These are phyloP conservation scores for Cronartium quercuum DNA, from an alignment of 1,284 basidiomycete species.

Conservation along the genomic window DNA sequence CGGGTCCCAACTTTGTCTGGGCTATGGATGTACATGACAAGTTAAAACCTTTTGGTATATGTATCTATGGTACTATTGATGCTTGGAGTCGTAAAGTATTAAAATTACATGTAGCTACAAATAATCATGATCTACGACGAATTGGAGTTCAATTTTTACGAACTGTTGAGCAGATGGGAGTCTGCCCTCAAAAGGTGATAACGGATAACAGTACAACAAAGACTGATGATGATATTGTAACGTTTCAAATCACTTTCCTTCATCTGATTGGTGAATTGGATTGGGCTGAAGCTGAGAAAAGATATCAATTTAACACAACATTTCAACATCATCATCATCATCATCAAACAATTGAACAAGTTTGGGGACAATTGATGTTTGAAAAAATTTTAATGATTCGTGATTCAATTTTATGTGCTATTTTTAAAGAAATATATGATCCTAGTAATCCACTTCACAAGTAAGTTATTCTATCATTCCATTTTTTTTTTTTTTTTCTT, in stretches of 20 bases:
- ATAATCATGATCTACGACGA: background rate
- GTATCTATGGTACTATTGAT: slow-evolving; percentile 7
- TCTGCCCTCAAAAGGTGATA: background rate
- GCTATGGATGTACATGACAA: background rate
- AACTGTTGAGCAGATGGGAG: slow-evolving; percentile 2
- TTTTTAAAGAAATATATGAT: background rate
- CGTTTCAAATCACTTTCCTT: background rate
- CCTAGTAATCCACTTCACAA: background rate
- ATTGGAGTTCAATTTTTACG: background rate
- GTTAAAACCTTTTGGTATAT: background rate
- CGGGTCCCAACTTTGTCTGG: background rate
- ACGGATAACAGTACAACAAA: background rate
- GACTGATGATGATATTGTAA: background rate
- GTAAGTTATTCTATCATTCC: background rate
- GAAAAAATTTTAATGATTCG: background rate
- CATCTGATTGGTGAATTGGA: background rate
- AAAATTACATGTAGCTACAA: background rate
- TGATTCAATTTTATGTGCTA: background rate
- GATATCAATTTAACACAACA: slow-evolving; percentile 9
- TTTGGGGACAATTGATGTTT: slow-evolving; percentile 2
- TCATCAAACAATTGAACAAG: slow-evolving; percentile 5
- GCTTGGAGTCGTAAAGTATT: background rate
- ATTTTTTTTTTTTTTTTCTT: background rate
- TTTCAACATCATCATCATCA: background rate
- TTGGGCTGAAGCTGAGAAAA: background rate